phyloP scores from a whole-genome alignment of 139 green algal genomes.

The Picochlorum sp. region DNA sequence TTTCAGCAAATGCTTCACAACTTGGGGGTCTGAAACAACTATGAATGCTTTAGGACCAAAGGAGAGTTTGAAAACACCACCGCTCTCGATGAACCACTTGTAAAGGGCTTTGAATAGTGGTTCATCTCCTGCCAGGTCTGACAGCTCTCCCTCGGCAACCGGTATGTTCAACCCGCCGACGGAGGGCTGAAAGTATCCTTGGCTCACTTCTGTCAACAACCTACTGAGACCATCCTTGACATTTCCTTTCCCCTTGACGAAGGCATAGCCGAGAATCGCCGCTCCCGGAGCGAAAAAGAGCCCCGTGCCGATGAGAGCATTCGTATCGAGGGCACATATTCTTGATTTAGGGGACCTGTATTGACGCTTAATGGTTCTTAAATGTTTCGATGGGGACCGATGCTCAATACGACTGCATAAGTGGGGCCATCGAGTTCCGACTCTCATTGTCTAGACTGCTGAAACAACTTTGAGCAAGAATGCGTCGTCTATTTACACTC shows the following conservation, averaged over 20 bases:
- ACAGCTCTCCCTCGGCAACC: constrained; percentile 70
- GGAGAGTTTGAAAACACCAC: constrained; percentile 91
- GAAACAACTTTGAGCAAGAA: no score
- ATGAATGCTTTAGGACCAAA: constrained; percentile 99
- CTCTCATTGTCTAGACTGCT: no score
- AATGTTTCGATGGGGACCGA: no score
- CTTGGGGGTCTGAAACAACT: constrained; percentile 92
- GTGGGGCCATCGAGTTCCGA: no score
- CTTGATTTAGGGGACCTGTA: not conserved
- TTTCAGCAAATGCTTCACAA: constrained; percentile 84
- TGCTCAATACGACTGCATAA: no score
- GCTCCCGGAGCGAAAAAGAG: constrained; percentile 70
- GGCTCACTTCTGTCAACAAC: constrained; percentile 62
- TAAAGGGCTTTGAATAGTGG: constrained; percentile 91
- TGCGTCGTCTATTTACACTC: no score
- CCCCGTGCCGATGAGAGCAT: constrained; percentile 27
- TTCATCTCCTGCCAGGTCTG: constrained; percentile 80
- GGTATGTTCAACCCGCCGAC: constrained; percentile 82
- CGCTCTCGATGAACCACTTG: constrained; percentile 82
- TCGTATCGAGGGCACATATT: not conserved
- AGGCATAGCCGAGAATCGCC: constrained; percentile 47
- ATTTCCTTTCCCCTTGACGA: constrained; percentile 68
- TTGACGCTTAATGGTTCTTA: no score
- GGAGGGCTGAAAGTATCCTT: constrained; percentile 84
- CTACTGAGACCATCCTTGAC: constrained; percentile 65